Evolutionary conservation across 2,329 filamentous ascomycete species (phyloP).

Genomic region (Tolypocladium cylindrosporum): DNA sequence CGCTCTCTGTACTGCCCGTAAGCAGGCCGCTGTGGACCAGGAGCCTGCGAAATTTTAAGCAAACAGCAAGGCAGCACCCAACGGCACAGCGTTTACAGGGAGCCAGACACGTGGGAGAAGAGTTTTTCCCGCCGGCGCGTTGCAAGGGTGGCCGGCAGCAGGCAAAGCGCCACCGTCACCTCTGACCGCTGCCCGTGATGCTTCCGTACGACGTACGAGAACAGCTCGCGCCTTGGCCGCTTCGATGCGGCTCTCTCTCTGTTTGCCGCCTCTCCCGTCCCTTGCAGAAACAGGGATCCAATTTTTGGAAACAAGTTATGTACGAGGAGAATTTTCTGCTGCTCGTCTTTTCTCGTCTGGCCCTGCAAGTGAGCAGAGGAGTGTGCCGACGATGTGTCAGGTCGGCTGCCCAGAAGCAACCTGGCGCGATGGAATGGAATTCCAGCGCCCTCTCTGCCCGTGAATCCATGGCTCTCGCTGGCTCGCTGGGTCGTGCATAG

Average conservation of each 20-base stretch:
- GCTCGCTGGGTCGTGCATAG: neutral
- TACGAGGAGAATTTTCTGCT: neutral
- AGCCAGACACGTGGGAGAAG: neutral
- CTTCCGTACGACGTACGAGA: no score
- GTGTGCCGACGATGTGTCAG: neutral
- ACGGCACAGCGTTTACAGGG: neutral
- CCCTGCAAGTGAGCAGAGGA: neutral
- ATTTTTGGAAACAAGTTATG: neutral
- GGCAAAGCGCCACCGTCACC: neutral
- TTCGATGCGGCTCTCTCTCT: neutral
- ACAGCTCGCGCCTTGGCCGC: neutral
- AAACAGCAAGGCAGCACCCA: neutral
- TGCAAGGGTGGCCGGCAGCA: neutral
- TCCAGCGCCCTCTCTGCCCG: neutral
- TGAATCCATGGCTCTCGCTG: neutral
- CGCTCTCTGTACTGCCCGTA: neutral
- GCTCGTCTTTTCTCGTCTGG: neutral
- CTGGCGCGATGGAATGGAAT: neutral
- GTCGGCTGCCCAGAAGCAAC: no score
- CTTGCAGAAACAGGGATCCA: neutral
- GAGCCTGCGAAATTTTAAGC: neutral
- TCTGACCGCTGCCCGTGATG: neutral
- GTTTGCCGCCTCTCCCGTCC: neutral
- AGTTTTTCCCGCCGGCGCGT: neutral
- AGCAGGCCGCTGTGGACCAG: neutral